Conservation (phyloP, 441 rosid species). For the Euphorbia celastroides region DNA sequence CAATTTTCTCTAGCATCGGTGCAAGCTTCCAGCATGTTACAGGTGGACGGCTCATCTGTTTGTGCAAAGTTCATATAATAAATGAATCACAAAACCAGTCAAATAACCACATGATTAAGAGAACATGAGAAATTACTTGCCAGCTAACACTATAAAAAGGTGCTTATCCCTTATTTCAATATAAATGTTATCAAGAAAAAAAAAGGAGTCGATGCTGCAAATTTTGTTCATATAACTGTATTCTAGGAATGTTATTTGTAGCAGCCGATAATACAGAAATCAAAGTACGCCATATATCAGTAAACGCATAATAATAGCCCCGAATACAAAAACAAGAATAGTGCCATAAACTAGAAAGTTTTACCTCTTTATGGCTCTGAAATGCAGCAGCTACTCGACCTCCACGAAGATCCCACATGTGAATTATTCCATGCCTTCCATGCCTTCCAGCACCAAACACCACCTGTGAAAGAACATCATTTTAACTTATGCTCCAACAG, state of each 20-base stretch:
- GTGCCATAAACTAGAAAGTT: constrained; percentile 2
- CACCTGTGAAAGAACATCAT: constrained; percentile 30
- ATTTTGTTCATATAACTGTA: not conserved
- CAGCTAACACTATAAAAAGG: not conserved
- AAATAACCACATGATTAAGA: not conserved
- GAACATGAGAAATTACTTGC: constrained; percentile 4
- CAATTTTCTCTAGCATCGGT: constrained; percentile 60
- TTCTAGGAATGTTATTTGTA: not conserved
- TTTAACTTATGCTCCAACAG: not conserved
- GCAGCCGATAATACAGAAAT: not conserved
- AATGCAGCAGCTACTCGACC: constrained; percentile 66
- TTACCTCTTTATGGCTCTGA: constrained; percentile 66
- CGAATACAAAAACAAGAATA: not conserved
- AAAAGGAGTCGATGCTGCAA: not conserved
- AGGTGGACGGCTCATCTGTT: constrained; percentile 56
- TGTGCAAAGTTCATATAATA: constrained; percentile 12
- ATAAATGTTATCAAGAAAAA: not conserved
- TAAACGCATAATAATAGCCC: not conserved
- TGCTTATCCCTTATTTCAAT: not conserved
- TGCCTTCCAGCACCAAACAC: constrained; percentile 74
- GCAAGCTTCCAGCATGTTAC: constrained; percentile 55
- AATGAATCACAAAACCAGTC: not conserved
- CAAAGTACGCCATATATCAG: not conserved
- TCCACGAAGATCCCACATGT: constrained; percentile 91
- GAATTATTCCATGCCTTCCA: constrained; percentile 67